These are phyloP conservation scores for Pichia sp. DNA, from an alignment of 1,139 yeast species.

Conservation along the genomic window DNA sequence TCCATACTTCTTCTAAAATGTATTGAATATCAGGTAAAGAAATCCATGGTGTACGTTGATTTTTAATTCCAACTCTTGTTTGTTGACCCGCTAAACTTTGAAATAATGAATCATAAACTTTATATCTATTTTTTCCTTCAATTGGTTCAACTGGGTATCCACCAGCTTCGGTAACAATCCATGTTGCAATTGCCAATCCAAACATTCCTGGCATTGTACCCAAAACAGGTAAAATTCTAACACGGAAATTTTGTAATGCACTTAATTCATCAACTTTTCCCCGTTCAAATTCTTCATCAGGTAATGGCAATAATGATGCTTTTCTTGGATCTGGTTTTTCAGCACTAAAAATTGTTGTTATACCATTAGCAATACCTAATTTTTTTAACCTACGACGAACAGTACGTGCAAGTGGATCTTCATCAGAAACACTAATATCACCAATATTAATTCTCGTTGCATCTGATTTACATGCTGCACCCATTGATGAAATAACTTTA, in stretches of 20 bases:
- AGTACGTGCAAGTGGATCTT: slow-evolving; percentile 86
- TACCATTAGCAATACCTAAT: slow-evolving; percentile 66
- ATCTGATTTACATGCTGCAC: slow-evolving; percentile 91
- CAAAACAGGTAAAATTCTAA: slow-evolving; percentile 85
- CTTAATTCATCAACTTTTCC: slow-evolving; percentile 86
- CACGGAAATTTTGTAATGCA: slow-evolving; percentile 83
- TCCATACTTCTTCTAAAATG: slow-evolving; percentile 83
- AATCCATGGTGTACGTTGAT: slow-evolving; percentile 62
- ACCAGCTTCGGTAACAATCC: slow-evolving; percentile 68
- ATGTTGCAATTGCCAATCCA: slow-evolving; percentile 84
- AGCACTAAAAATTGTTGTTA: slow-evolving; percentile 85
- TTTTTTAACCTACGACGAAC: slow-evolving; percentile 78
- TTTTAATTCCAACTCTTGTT: slow-evolving; percentile 60
- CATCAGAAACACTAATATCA: slow-evolving; percentile 74
- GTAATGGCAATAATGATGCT: slow-evolving; percentile 77
- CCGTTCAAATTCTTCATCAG: slow-evolving; percentile 68
- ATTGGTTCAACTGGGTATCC: slow-evolving; percentile 86
- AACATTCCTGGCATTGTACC: slow-evolving; percentile 97
- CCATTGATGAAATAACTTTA: slow-evolving; percentile 81
- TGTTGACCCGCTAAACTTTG: slow-evolving; percentile 86
- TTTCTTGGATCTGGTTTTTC: slow-evolving; percentile 96
- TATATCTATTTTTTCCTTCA: slow-evolving; percentile 85
- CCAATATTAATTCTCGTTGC: slow-evolving; percentile 77
- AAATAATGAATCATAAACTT: slow-evolving; percentile 73
- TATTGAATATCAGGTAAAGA: slow-evolving; percentile 71